Base-by-base conservation (phyloP, 345 rosid genomes). In the Psidium friedrichsthalianum region DNA sequence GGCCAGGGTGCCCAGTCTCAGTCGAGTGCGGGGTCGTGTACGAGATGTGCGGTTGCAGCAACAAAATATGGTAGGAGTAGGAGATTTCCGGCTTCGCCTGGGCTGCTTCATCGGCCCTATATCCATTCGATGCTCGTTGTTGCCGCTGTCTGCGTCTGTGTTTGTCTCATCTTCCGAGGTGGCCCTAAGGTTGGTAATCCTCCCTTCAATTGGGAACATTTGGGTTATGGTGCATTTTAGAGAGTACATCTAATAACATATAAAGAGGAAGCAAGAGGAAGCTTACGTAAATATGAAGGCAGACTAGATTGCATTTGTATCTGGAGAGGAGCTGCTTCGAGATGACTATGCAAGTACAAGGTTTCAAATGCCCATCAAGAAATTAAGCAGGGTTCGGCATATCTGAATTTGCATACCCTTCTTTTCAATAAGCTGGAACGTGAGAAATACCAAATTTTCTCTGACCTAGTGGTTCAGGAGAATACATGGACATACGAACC, bases 71-170 rank as follows among this genome's bases (percentile, higher is more conserved):
- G 85, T 51, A 88, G 87, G 85, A 92, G 90, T 51, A 88, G 87
- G 85, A 92, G 90, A 89, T 87, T 88, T 55, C 89, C 88, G 5
- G 91, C 93, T 32, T 86, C 95, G 27, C 93, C 81, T 14, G 94
- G 96, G 55, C 86, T 96, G 87, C 95, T 95, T 90, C 95, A 93
- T 83, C 94, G 93, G 55, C 96, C 99, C 13, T 93, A 91, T 58
- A 86, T 94, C 86, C 95, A 95, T 88, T 94, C 98, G 20, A 92
- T 96, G 96, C 96, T 96, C 29, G 93, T 96, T 86, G 89, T 95
- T 87, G 99, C 97, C 4, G 95, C 98, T 8, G 98, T 96, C 56
- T 96, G 99, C 76, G 98, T 95, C 85, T 96, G 99, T 89, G 99
- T 96, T 76, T 96, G 99, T 88, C 88, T 96, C 59, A 94, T 94